Conservation (phyloP, 2,329 filamentous ascomycete genomes). For the Dothistroma septosporum region DNA sequence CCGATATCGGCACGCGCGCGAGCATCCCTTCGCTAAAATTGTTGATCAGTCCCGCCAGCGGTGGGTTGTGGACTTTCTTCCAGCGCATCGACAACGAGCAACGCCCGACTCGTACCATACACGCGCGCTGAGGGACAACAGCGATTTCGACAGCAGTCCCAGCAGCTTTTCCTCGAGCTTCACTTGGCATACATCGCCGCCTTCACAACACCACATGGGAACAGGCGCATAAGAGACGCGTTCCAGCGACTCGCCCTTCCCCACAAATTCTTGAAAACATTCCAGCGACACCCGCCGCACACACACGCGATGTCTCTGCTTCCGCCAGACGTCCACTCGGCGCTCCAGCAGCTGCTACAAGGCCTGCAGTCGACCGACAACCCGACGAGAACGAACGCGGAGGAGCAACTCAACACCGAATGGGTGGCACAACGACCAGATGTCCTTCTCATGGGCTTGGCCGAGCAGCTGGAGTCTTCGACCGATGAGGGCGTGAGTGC, state of each 20-base stretch:
- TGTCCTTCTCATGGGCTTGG: conserved; percentile 86
- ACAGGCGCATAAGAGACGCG: not conserved
- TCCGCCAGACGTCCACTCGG: conserved; percentile 74
- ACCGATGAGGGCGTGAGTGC: conserved; percentile 64
- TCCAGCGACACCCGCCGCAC: not conserved
- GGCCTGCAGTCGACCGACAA: conserved; percentile 90
- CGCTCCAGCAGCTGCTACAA: conserved; percentile 80
- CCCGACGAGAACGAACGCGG: conserved; percentile 73
- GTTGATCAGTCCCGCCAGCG: not conserved
- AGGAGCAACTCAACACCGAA: conserved; percentile 84
- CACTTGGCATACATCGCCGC: not conserved
- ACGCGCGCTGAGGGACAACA: not conserved
- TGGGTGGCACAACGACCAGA: conserved; percentile 82
- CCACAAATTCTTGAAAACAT: conserved; percentile 9
- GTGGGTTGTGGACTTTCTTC: not conserved
- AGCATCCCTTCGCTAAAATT: not conserved
- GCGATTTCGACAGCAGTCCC: not conserved
- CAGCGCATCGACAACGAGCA: not conserved
- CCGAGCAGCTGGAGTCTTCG: conserved; percentile 82
- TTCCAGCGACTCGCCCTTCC: conserved; percentile 6
- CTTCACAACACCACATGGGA: not conserved
- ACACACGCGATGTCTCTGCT: conserved; percentile 60
- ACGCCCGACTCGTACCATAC: not conserved
- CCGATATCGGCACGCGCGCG: not conserved
- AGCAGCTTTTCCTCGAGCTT: not conserved